phyloP scores from a whole-genome alignment of 768 basidiomycete genomes.

The Agaricus sinodeliciosus region DNA sequence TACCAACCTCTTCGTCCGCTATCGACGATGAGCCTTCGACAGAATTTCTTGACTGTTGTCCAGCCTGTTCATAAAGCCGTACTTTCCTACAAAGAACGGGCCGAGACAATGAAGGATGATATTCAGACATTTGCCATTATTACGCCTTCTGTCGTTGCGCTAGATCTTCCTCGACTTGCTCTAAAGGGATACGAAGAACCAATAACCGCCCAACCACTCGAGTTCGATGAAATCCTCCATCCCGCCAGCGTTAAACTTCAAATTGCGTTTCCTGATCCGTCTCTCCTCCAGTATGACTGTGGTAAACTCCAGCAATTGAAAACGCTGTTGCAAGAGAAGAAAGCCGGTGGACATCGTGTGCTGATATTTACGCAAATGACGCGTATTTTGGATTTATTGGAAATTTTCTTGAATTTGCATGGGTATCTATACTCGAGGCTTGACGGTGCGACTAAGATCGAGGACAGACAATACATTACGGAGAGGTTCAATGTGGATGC shows the following conservation, averaged over 20 bases:
- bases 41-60: conserved; percentile 35
- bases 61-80: conserved; percentile 41
- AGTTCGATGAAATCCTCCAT: conserved; percentile 69
- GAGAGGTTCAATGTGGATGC: conserved; percentile 81
- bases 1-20: conserved; percentile 46
- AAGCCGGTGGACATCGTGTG: conserved; percentile 81
- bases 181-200: conserved; percentile 36
- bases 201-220: conserved; percentile 24
- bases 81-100: conserved; percentile 58
- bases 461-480: conserved; percentile 87
- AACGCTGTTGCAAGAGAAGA: conserved; percentile 73
- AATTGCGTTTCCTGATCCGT: conserved; percentile 89
- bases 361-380: conserved; percentile 99
- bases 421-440: conserved; percentile 92
- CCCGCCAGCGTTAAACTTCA: conserved; percentile 74
- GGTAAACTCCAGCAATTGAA: conserved; percentile 88
- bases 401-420: conserved; percentile 87
- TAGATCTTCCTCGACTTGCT: conserved; percentile 62
- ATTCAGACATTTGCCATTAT: conserved; percentile 74
- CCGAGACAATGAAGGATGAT: conserved; percentile 40
- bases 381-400: conserved; percentile 85
- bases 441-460: conserved; percentile 93
- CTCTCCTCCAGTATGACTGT: conserved; percentile 90
- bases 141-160: conserved; percentile 72
- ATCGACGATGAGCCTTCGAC: conserved; percentile 32